Base-by-base conservation (phyloP, 306 rosid genomes). In the Gillenia trifoliata region DNA sequence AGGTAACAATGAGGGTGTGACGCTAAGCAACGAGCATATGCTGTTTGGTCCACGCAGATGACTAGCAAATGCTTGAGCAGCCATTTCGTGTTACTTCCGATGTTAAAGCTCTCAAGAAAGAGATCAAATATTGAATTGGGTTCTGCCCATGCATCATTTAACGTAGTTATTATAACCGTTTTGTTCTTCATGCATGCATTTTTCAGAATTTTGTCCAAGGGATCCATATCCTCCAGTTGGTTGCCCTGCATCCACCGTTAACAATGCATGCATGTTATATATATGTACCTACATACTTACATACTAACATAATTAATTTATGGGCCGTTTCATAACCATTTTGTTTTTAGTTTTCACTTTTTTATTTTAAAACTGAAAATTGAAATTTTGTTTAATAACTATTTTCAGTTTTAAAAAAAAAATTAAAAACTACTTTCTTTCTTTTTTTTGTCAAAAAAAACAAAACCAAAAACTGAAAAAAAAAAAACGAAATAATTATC, bases 131-230 rank as follows among this genome's bases (percentile, higher is more conserved):
- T 81, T 6, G 97, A 91, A 29, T 84, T 79, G 29, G 92, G 89
- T 63, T 88, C 89, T 8, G 93, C 93, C 98, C 98, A 93, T 26
- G 98, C 98, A 11, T 88, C 92, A 55, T 93, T 93, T 29, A 93
- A 25, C 3, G 94, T 93, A 25, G 98, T 90, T 15, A 93, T n/a
- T 43, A 93, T 83, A 49, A 93, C 88, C 22, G 97, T 93, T 64
- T 83, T 81, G 52, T 84, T 68, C 66, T 77, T 36, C 94, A 83
- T 91, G 0, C 96, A 77, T 6, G 97, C 98, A 0, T 72, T 71
- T 81, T 43, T 80, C 10, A 93, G 83, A 52, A 90, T 63, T 11
- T 26, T 13, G 16, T 82, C 80, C 41, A 91, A 29, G 43, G 41
- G 22, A 72, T 41, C 71, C 17, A 15, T 45, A 45, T 45, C 52